Evolutionary conservation across 768 basidiomycete species (phyloP).

Genomic region (Mycena albidolilacea): DNA sequence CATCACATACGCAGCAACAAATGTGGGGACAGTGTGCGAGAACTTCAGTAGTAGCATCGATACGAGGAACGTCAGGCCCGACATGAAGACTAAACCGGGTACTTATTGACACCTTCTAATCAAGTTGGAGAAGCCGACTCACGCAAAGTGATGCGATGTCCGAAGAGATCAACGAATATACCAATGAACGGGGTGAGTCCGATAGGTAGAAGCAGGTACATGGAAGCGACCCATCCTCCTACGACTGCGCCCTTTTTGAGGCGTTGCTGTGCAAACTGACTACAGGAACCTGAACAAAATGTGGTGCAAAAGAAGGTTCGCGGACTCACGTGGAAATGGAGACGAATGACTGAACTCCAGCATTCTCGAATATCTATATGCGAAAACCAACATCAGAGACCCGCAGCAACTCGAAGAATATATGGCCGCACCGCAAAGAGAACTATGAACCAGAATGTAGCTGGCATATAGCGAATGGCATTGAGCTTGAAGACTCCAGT

Average conservation of each 20-base stretch:
- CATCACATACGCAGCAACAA: constrained; percentile 60
- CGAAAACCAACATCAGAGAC: constrained; percentile 19
- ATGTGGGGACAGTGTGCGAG: constrained; percentile 54
- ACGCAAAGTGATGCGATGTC: constrained; percentile 57
- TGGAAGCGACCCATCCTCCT: constrained; percentile 61
- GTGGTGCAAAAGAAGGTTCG: not conserved
- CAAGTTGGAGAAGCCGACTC: constrained; percentile 32
- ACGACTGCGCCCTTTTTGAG: constrained; percentile 59
- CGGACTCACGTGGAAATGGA: constrained; percentile 58
- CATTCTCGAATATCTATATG: constrained; percentile 54
- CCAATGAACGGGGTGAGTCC: constrained; percentile 58
- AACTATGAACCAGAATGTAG: constrained; percentile 60
- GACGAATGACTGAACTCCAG: constrained; percentile 59
- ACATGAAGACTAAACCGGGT: constrained; percentile 52
- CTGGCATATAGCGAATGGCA: constrained; percentile 51
- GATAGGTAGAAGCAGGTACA: constrained; percentile 58
- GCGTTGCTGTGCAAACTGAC: constrained; percentile 60
- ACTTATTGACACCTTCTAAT: not conserved
- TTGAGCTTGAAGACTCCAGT: constrained; percentile 49
- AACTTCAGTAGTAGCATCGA: constrained; percentile 59
- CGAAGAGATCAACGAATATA: constrained; percentile 56
- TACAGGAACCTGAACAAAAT: constrained; percentile 31
- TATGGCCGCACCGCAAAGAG: constrained; percentile 45
- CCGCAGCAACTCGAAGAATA: not conserved
- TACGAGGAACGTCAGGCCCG: constrained; percentile 55